Percentiles rank a stretch among this genome's conserved stretches.
Conservation (phyloP, 2,329 filamentous ascomycete species). For the Zasmidium citrigriseum region DNA sequence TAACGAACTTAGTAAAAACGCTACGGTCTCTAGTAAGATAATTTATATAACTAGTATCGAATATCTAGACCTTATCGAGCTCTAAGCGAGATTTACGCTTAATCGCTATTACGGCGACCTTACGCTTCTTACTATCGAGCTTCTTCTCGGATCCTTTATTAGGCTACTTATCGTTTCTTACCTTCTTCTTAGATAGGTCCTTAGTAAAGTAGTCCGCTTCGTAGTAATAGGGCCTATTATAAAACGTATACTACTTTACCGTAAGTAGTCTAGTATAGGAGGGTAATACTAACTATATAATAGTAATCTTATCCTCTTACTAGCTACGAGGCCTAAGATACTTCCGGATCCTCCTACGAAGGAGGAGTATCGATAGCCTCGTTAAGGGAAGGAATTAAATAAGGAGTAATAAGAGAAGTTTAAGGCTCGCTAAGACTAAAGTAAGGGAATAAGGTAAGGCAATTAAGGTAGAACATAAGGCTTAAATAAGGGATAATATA, state of each 20-base stretch:
- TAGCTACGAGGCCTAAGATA: too few relatives aligned
- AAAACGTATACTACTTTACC: neutral
- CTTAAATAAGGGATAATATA: too few relatives aligned
- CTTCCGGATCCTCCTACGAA: too few relatives aligned
- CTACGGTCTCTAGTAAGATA: neutral
- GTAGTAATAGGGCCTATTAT: neutral
- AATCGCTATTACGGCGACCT: neutral
- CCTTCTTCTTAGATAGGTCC: neutral
- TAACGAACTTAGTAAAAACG: neutral
- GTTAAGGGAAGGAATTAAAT: too few relatives aligned
- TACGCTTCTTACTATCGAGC: neutral
- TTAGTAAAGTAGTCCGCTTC: neutral
- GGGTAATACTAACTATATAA: too few relatives aligned
- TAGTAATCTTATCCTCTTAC: too few relatives aligned
- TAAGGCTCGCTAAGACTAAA: too few relatives aligned
- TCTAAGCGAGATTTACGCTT: neutral
- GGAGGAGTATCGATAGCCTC: too few relatives aligned
- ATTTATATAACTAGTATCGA: neutral
- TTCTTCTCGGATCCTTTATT: neutral
- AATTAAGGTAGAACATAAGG: too few relatives aligned
- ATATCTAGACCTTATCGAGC: neutral
- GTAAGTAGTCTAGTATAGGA: neutral
- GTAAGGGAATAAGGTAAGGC: too few relatives aligned
- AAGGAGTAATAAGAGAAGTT: too few relatives aligned
- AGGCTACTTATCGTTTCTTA: neutral